Percentiles rank a stretch among this genome's conserved stretches.
Evolutionary conservation across 83 land plant species (phyloP).

Genomic region (Diphasiastrum complanatum): DNA sequence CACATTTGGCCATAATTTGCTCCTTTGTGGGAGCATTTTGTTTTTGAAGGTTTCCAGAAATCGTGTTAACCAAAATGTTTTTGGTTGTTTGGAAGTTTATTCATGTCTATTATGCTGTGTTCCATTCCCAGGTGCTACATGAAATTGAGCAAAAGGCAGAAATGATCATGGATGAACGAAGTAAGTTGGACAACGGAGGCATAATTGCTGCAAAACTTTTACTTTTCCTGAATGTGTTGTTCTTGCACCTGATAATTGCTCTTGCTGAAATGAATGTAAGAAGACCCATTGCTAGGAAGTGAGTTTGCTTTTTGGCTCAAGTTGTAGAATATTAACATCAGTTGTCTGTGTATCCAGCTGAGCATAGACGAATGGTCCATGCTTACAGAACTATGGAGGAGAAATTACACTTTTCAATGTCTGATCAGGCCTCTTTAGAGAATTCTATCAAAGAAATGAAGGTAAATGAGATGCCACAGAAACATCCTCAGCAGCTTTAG

Average conservation of each 20-base stretch:
- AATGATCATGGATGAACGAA: slow-evolving; percentile 82
- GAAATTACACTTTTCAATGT: slow-evolving; percentile 56
- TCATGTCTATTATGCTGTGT: background rate
- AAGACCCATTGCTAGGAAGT: too few relatives aligned
- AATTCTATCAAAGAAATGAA: slow-evolving; percentile 50
- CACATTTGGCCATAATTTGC: too few relatives aligned
- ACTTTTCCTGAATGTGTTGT: too few relatives aligned
- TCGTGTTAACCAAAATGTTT: slow-evolving; percentile 1
- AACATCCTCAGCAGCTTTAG: background rate
- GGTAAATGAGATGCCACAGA: slow-evolving; percentile 25
- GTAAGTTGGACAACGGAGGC: too few relatives aligned
- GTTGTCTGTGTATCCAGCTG: slow-evolving; percentile 43
- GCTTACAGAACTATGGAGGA: slow-evolving; percentile 63
- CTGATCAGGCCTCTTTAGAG: slow-evolving; percentile 57
- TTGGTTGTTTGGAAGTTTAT: background rate
- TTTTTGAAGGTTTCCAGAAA: too few relatives aligned
- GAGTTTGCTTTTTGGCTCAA: background rate
- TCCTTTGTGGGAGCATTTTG: too few relatives aligned
- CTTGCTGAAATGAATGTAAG: too few relatives aligned
- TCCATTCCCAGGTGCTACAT: slow-evolving; percentile 54
- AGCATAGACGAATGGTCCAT: slow-evolving; percentile 68
- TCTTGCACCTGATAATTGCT: too few relatives aligned
- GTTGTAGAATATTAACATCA: background rate
- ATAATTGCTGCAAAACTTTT: background rate
- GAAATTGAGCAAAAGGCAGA: slow-evolving; percentile 89